Evolutionary conservation across 768 basidiomycete genomes (phyloP).

Genomic region (Podaxis sp.): DNA sequence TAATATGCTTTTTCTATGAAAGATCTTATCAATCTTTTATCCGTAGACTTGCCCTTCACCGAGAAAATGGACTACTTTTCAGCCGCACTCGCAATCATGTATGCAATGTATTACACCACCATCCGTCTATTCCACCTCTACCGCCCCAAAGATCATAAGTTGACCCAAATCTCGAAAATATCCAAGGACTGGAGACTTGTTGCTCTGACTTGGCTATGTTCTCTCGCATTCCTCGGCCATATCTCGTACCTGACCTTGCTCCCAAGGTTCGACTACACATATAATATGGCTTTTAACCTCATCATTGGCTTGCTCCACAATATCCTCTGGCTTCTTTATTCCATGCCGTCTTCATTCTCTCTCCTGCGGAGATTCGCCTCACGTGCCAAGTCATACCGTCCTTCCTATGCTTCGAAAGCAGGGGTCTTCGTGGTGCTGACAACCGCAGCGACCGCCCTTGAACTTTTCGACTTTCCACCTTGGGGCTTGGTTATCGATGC

Average conservation of each 20-base stretch:
- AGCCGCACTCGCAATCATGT: conserved; percentile 82
- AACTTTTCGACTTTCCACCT: conserved; percentile 91
- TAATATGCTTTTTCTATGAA: background rate
- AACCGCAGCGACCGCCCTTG: conserved; percentile 73
- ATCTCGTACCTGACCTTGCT: conserved; percentile 74
- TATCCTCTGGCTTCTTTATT: conserved; percentile 75
- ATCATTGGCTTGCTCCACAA: conserved; percentile 77
- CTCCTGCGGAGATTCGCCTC: conserved; percentile 55
- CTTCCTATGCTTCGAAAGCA: conserved; percentile 51
- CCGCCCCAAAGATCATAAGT: conserved; percentile 26
- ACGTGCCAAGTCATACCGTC: conserved; percentile 57
- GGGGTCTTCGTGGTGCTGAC: conserved; percentile 67
- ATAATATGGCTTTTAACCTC: conserved; percentile 89
- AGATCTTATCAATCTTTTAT: background rate
- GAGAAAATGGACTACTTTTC: conserved; percentile 96
- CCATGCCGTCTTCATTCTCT: conserved; percentile 49
- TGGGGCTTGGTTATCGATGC: conserved; percentile 78
- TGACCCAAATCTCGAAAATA: conserved; percentile 23
- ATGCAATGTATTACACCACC: conserved; percentile 74
- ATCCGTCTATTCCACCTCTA: conserved; percentile 81
- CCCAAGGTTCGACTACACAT: conserved; percentile 88
- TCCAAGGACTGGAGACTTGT: conserved; percentile 22
- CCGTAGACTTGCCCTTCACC: conserved; percentile 71
- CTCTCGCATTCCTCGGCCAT: conserved; percentile 63
- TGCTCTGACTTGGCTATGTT: conserved; percentile 53